phyloP scores from a whole-genome alignment of 2,329 filamentous ascomycete species.

The Aspergillus proliferans region DNA sequence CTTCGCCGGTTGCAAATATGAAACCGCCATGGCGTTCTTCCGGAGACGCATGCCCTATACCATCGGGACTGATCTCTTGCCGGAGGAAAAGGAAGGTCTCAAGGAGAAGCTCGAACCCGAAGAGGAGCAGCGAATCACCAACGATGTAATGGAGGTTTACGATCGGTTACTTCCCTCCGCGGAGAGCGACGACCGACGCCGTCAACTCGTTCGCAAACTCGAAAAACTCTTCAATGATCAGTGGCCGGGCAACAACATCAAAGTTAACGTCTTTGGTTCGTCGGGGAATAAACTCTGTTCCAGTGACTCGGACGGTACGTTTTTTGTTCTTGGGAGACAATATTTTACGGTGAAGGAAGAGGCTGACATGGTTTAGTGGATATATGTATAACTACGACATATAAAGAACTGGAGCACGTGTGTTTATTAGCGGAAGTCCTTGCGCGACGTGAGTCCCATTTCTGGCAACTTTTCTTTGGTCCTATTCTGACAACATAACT shows the following conservation, averaged over 20 bases:
- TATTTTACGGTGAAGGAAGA: not conserved
- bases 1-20: constrained; percentile 72
- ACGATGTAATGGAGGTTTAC: constrained; percentile 81
- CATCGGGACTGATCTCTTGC: constrained; percentile 71
- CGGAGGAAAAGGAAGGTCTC: constrained; percentile 60
- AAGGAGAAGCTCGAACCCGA: constrained; percentile 66
- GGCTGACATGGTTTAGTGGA: constrained; percentile 59
- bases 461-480: not conserved
- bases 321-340: not conserved
- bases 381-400: constrained; percentile 90
- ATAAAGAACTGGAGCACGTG: constrained; percentile 80
- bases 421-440: constrained; percentile 85
- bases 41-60: constrained; percentile 88
- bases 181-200: constrained; percentile 69
- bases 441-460: constrained; percentile 63
- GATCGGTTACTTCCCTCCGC: constrained; percentile 74
- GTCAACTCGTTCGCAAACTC: constrained; percentile 75
- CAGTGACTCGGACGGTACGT: constrained; percentile 86
- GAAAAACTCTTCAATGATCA: constrained; percentile 81
- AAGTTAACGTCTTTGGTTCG: constrained; percentile 92
- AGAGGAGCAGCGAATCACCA: constrained; percentile 68
- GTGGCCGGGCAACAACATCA: constrained; percentile 87
- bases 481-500: constrained; percentile 7
- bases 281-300: constrained; percentile 93
- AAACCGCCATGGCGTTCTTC: constrained; percentile 75